Percentiles rank a stretch among this genome's conserved stretches.
These are phyloP conservation scores for Cladophialophora immunda DNA, from an alignment of 2,329 filamentous ascomycete genomes.

Conservation along the genomic window DNA sequence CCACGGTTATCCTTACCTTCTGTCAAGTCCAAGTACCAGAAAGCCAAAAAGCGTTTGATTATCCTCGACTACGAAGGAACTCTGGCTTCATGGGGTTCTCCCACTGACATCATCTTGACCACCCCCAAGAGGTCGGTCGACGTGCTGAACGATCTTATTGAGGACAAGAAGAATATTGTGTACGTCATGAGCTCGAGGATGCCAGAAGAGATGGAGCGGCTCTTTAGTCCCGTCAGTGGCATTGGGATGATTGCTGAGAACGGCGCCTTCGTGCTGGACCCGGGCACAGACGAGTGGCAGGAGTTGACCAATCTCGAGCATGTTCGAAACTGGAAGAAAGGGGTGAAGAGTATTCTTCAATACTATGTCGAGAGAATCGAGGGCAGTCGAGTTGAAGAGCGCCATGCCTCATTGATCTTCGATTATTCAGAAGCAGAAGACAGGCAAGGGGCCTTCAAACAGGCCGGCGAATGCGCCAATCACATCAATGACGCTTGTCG, in stretches of 20 bases:
- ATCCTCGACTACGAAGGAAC: constrained; percentile 95
- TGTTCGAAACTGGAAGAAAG: constrained; percentile 81
- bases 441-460: constrained; percentile 74
- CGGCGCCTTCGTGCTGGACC: constrained; percentile 85
- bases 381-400: constrained; percentile 85
- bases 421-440: constrained; percentile 87
- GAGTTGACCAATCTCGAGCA: constrained; percentile 77
- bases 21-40: constrained; percentile 72
- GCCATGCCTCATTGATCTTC: constrained; percentile 91
- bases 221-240: constrained; percentile 84
- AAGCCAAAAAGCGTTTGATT: constrained; percentile 76
- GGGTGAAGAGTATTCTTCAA: constrained; percentile 80
- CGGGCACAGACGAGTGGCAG: constrained; percentile 72
- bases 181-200: constrained; percentile 93
- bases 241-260: constrained; percentile 94
- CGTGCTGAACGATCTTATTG: constrained; percentile 79
- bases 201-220: constrained; percentile 84
- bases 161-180: constrained; percentile 82
- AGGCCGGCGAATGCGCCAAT: constrained; percentile 88
- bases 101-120: constrained; percentile 83
- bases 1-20: constrained; percentile 78
- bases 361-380: constrained; percentile 93
- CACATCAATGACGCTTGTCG: constrained; percentile 96
- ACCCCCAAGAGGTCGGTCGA: constrained; percentile 87
- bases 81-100: constrained; percentile 84